A percentile compares a stretch with the other conserved stretches of the same genome.
Evolutionary conservation across 177 flowering plant genomes (phyloP).

Genomic region (Vitis hybrid): DNA sequence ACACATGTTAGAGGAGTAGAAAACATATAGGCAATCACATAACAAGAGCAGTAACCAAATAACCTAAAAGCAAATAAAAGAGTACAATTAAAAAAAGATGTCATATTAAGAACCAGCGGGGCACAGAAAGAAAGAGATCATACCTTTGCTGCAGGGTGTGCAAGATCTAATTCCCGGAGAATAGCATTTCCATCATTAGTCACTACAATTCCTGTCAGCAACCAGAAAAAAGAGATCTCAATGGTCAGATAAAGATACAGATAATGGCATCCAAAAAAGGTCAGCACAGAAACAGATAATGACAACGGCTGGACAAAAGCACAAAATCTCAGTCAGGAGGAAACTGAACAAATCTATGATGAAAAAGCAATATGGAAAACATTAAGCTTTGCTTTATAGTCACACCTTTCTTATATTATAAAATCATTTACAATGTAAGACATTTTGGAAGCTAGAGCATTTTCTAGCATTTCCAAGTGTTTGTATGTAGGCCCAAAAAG

Average conservation of each 20-base stretch:
- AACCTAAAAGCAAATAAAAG: neutral
- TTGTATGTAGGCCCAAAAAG: too few species aligned
- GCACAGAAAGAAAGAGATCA: constrained; percentile 2
- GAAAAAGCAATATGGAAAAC: neutral
- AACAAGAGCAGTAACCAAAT: neutral
- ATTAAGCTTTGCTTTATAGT: neutral
- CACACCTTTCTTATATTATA: too few species aligned
- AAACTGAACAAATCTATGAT: neutral
- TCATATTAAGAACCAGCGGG: neutral
- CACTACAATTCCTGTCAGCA: constrained; percentile 77
- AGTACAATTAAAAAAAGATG: neutral
- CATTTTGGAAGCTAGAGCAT: neutral
- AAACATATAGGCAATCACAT: too few species aligned
- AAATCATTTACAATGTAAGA: neutral
- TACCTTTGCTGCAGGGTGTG: constrained; percentile 97
- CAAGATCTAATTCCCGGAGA: constrained; percentile 86
- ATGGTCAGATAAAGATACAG: neutral
- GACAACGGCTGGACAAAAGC: neutral
- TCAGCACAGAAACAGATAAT: neutral
- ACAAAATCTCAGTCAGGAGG: neutral
- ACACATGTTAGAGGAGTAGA: neutral
- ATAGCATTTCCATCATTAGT: constrained; percentile 99
- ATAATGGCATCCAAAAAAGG: neutral
- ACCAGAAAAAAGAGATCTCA: neutral
- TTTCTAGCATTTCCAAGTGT: too few species aligned